Base-by-base conservation (phyloP, 192 early-diverging fungal species). In the Phlyctochytrium bullatum region DNA sequence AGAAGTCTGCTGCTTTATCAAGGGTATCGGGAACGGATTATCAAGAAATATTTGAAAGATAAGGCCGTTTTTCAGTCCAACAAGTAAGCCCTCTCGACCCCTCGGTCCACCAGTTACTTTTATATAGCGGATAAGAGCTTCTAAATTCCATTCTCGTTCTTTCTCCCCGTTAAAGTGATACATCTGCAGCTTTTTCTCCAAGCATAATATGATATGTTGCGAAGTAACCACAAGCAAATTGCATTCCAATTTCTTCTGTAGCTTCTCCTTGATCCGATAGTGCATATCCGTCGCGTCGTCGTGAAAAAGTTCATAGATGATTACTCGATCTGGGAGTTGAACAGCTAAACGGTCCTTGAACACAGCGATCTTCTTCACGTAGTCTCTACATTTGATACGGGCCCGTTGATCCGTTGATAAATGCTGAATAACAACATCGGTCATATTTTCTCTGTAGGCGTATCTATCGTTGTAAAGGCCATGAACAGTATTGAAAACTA, bases 341-440 rank as follows among this genome's bases (percentile, higher is more conserved):
- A 87, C 85, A 0, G 85, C 85, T 3, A 87, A 65, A n/a, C 74
- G 57, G 64, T 84, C 83, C 33, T 77, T 77, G 65, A 80, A 82
- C 0, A 87, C 60, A 2, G 85, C 78, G 32, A 87, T 79, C 59
- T 87, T 87, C 60, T 83, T 83, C 10, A 87, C 79, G 62, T 81
- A 83, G 64, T 87, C 85, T 6, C 83, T 70, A 67, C 83, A 87
- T 52, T 81, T 81, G 62, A 87, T 87, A 36, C 83, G 62, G 2
- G 83, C 79, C 2, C 78, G 64, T 51, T 83, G 80, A 23, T 81
- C 72, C 14, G 78, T 75, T 0, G 71, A 51, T 25, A 87, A 69
- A 62, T 85, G 75, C 61, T 87, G 83, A 35, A 87, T 83, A n/a
- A 87, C 81, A 6, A 87, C 80, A 69, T 87, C 85, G 28, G 85